Percentiles rank a stretch among this genome's conserved stretches.
These are phyloP conservation scores for Tilletia caries DNA, from an alignment of 1,284 basidiomycete species.

Conservation along the genomic window DNA sequence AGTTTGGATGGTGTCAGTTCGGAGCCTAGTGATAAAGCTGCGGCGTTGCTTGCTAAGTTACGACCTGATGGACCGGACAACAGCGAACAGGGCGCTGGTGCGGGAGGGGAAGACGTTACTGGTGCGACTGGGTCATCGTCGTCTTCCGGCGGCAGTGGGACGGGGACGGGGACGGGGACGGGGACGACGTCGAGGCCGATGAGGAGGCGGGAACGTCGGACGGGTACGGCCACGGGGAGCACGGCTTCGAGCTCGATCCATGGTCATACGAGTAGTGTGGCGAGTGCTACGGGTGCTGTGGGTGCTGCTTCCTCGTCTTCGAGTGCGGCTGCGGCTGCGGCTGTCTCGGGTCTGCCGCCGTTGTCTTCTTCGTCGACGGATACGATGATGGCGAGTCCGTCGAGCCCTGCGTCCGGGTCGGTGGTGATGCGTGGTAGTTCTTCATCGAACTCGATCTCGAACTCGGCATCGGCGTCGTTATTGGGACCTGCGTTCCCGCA, in stretches of 20 bases:
- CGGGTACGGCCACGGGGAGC: neutral
- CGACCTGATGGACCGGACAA: neutral
- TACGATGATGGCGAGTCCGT: no score
- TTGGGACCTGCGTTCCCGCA: neutral
- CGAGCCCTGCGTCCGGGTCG: no score
- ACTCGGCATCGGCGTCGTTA: no score
- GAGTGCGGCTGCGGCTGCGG: neutral
- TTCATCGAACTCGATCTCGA: no score
- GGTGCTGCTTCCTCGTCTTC: neutral
- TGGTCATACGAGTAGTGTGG: neutral
- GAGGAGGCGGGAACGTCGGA: neutral
- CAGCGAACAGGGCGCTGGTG: neutral
- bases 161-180: neutral
- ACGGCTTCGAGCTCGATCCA: slow-evolving; percentile 12
- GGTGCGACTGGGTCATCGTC: no score
- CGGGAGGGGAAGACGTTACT: neutral
- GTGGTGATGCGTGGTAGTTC: no score
- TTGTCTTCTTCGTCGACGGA: neutral
- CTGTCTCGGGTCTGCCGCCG: neutral
- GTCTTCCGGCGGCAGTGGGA: neutral
- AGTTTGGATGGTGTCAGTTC: neutral
- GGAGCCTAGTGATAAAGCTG: slow-evolving; percentile 4
- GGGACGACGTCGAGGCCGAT: neutral
- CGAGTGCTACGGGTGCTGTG: neutral
- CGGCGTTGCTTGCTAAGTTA: slow-evolving; percentile 1